These are phyloP conservation scores for Pestalotiopsis sp. DNA, from an alignment of 2,329 filamentous ascomycete genomes.

Conservation along the genomic window DNA sequence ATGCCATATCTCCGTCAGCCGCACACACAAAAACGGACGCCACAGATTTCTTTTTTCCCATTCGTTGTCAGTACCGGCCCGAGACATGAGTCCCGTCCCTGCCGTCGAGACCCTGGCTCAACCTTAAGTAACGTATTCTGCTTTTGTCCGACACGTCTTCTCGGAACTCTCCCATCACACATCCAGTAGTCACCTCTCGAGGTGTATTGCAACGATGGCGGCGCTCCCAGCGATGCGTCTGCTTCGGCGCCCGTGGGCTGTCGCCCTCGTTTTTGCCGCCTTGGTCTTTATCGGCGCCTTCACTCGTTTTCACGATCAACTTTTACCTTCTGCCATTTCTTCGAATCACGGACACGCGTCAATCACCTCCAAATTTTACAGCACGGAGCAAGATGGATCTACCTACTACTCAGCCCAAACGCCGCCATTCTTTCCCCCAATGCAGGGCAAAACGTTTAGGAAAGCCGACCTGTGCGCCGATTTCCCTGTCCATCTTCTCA, in stretches of 20 bases:
- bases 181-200: background rate
- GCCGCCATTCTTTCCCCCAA: background rate
- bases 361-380: background rate
- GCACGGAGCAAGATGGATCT: background rate
- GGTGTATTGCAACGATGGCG: background rate
- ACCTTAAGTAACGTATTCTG: background rate
- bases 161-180: background rate
- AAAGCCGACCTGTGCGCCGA: background rate
- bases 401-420: background rate
- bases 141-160: background rate
- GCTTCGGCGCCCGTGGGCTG: background rate
- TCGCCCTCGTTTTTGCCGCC: background rate
- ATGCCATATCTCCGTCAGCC: background rate
- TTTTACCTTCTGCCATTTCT: background rate
- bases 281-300: background rate
- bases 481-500: slow-evolving; percentile 36
- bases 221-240: background rate
- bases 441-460: background rate
- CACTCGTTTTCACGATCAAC: background rate
- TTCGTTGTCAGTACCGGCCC: background rate
- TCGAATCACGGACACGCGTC: background rate
- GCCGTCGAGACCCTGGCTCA: background rate
- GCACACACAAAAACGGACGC: background rate
- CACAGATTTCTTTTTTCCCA: background rate
- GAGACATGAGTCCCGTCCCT: background rate